These are phyloP conservation scores for Zoysia matrella DNA, from an alignment of 202 grass and related monocot genomes.

Conservation along the genomic window DNA sequence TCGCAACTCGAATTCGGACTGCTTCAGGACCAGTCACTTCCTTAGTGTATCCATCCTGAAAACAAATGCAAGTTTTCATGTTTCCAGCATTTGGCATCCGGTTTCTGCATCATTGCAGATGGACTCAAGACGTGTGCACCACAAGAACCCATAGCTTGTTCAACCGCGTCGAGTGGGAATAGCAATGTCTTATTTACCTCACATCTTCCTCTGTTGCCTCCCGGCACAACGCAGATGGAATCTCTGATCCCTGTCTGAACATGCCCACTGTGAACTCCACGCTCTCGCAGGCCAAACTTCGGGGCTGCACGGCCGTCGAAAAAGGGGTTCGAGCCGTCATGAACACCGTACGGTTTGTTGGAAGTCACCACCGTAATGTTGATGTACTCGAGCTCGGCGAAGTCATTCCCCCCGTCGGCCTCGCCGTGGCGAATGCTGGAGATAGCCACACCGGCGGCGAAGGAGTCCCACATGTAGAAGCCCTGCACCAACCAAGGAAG, in stretches of 20 bases:
- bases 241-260: constrained; percentile 59
- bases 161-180: too few relatives aligned
- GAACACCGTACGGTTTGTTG: constrained; percentile 22
- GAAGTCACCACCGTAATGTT: constrained; percentile 83
- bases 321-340: too few relatives aligned
- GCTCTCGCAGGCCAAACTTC: too few relatives aligned
- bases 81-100: background rate
- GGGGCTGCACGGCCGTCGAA: too few relatives aligned
- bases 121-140: background rate
- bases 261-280: too few relatives aligned
- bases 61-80: constrained; percentile 17
- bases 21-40: constrained; percentile 55
- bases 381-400: constrained; percentile 67
- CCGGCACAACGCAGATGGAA: constrained; percentile 58
- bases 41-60: constrained; percentile 82
- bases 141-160: too few relatives aligned
- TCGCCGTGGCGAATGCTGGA: constrained; percentile 63
- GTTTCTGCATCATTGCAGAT: background rate
- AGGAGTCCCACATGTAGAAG: constrained; percentile 92
- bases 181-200: constrained; percentile 43
- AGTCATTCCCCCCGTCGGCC: constrained; percentile 57
- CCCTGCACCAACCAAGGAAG: constrained; percentile 39
- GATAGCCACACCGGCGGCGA: constrained; percentile 60
- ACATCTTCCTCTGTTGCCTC: constrained; percentile 58
- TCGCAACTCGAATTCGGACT: constrained; percentile 62